A percentile compares a stretch with the other conserved stretches of the same genome.
Evolutionary conservation across 768 basidiomycete species (phyloP).

Genomic region (Hygrocybe coccinea): DNA sequence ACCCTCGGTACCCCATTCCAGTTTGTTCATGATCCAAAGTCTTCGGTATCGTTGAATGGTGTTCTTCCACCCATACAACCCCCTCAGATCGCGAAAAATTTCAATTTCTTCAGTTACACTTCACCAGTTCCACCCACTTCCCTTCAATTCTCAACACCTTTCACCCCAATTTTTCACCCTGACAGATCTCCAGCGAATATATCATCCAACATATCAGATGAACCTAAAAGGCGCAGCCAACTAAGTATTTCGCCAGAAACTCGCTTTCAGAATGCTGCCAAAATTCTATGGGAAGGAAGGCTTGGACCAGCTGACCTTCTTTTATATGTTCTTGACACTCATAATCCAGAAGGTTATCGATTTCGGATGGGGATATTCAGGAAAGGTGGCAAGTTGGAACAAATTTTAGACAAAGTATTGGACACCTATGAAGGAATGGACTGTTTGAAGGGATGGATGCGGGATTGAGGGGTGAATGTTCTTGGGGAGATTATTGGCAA

Average conservation of each 20-base stretch:
- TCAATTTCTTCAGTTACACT: no score
- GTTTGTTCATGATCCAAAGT: no score
- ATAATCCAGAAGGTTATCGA: background rate
- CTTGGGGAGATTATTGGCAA: background rate
- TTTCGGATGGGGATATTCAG: background rate
- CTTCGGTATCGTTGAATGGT: no score
- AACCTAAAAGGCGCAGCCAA: background rate
- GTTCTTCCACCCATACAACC: no score
- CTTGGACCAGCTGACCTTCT: background rate
- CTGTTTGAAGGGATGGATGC: background rate
- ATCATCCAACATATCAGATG: no score
- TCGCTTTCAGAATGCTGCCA: background rate
- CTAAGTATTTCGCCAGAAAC: background rate
- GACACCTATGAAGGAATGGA: background rate
- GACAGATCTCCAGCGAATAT: no score
- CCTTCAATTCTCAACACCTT: no score
- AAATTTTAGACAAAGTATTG: background rate
- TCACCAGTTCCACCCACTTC: no score
- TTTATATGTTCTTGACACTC: background rate
- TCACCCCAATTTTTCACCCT: no score
- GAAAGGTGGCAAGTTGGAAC: background rate
- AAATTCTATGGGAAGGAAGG: conserved; percentile 5
- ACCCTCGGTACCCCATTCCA: no score
- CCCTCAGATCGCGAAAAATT: no score
- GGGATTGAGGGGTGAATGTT: background rate